Evolutionary conservation across 441 rosid species (phyloP), one percentile per base, ranked within the genome.

Genomic region (Populus hybrid): DNA sequence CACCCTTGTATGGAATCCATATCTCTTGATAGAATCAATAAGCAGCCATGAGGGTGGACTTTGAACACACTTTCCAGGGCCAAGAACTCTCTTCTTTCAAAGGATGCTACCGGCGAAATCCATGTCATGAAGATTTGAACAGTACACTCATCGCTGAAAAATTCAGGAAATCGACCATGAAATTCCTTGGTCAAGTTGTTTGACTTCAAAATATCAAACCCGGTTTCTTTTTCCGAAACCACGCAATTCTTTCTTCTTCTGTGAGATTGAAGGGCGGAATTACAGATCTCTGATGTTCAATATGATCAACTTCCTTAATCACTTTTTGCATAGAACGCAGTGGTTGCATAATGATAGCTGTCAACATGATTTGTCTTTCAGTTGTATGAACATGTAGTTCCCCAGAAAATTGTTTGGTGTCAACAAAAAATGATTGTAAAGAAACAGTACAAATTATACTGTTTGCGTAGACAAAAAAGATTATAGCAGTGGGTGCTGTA

Each of bases 51-150:
- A 26, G 90, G 87, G 75, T 95, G 90, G 14, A 79, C 81, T 59
- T 88, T 87, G 84, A 90, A 90, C 70, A 94, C 77, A 61, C 89
- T 88, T 72, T 94, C 95, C 54, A 94, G 21, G 1, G 86, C 83
- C 73, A 93, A 70, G 20, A 84, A 36, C 34, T 94, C 97, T 77
- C 93, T 76, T 3, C 83, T 79, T 72, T 90, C 85, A 26, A 89
- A 91, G 7, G 89, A 85, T 9, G 80, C 82, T 1, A 83, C 78
- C 0, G 89, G 83, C 6, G 96, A 89, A 69, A 93, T 90, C 98
- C 97, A 95, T 2, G 97, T 93, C 97, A 93, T 91, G 87, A 87
- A 95, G 77, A 95, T 89, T 42, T 80, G 80, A 38, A 83, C 81
- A 79, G 85, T 80, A 59, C 97, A 93, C 1, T 75, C 73, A 0